Evolutionary conservation across 805 yeast genomes (phyloP), one percentile per base, ranked within the genome.

Genomic region (Candida glaebosa): DNA sequence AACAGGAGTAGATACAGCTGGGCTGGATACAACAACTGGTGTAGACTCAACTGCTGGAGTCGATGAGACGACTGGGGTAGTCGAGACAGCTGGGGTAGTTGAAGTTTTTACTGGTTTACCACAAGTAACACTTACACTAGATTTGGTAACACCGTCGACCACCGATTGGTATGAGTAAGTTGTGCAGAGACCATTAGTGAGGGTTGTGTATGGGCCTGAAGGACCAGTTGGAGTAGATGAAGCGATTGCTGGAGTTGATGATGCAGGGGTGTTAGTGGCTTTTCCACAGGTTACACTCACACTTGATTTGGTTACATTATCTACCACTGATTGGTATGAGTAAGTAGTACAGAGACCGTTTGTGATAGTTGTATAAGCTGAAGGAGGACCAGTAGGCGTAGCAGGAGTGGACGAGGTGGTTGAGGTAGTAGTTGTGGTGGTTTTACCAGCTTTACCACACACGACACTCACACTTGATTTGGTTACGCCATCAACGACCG

Each of bases 281-380:
- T n/a, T 3, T 16, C 18, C 22, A 32, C 3, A 4, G 10, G 19
- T 16, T 17, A 12, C 17, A 32, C 35, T 16, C 6, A n/a, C 6
- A 22, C 26, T 22, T 5, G 35, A 32, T 16, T 32, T 32, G 18
- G 22, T 32, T 6, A 22, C 26, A 7, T 22, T 22, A 22, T 22
- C 26, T 7, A 22, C 26, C 6, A 22, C 26, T 22, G 26, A 22
- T 22, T 22, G 26, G 26, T 22, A 22, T 22, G 10, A 6, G 10
- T 42, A 42, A 14, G 34, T 24, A 4, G 45, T 31, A 18, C 31
- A 42, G 38, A 41, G 41, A 35, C 38, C 18, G 15, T 37, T 31
- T 7, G 42, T 31, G 6, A 32, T 18, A 16, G 31, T 18, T 19
- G 39, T 12, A n/a, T 31, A 34, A 18, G 42, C 45, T 31, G 18